Conservation (phyloP, 2,329 filamentous ascomycete genomes). For the Calonectria crousiana region DNA sequence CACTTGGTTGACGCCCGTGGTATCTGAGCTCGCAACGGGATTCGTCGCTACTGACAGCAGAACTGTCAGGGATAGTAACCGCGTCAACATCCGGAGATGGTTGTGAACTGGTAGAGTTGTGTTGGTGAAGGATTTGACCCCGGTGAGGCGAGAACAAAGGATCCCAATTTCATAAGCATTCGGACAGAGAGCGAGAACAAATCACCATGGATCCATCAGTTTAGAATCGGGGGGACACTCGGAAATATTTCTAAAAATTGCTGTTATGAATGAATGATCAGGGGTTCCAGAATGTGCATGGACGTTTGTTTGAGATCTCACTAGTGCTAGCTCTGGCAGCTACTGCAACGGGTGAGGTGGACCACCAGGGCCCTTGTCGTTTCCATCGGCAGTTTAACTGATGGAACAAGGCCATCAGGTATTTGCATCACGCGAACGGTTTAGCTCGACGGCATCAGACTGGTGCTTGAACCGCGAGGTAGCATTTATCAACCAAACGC, state of each 20-base stretch:
- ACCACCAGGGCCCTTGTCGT: constrained; percentile 9
- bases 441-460: not conserved
- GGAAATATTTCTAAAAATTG: constrained; percentile 24
- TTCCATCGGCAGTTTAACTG: constrained; percentile 3
- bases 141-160: constrained; percentile 2
- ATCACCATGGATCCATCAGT: not conserved
- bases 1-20: not conserved
- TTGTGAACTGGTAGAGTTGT: not conserved
- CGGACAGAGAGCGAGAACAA: not conserved
- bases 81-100: constrained; percentile 13
- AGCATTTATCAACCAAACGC: not conserved
- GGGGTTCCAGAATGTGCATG: constrained; percentile 26
- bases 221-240: constrained; percentile 7
- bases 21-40: not conserved
- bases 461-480: not conserved
- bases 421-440: not conserved
- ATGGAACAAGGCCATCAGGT: not conserved
- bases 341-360: constrained; percentile 19
- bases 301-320: constrained; percentile 25
- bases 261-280: constrained; percentile 6
- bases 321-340: constrained; percentile 19
- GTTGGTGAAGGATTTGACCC: constrained; percentile 17
- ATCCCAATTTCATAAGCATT: not conserved
- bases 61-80: constrained; percentile 9
- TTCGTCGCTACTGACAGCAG: constrained; percentile 4